These are phyloP conservation scores for Secale cereale DNA, from an alignment of 176 grass and related monocot species.

Conservation along the genomic window DNA sequence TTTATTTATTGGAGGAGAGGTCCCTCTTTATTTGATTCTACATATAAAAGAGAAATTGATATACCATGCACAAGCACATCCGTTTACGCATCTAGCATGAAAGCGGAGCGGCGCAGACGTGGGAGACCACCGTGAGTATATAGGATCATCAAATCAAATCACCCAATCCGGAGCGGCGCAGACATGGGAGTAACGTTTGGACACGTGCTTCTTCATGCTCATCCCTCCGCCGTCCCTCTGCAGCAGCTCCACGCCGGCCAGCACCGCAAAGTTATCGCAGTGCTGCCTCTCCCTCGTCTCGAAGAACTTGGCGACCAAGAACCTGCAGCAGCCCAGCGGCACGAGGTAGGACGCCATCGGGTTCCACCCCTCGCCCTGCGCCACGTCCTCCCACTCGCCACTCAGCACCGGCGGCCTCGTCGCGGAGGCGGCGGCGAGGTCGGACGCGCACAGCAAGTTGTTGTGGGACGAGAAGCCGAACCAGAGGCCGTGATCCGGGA, in stretches of 20 bases:
- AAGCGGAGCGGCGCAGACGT: neutral
- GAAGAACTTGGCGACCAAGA: neutral
- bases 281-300: neutral
- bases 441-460: neutral
- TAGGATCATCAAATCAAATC: neutral
- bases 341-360: neutral
- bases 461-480: neutral
- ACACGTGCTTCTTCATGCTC: neutral
- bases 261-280: neutral
- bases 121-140: too few species aligned
- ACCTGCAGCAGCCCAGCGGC: neutral
- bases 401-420: neutral
- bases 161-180: neutral
- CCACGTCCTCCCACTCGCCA: neutral
- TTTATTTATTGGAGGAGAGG: too few species aligned
- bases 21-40: too few species aligned
- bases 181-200: neutral
- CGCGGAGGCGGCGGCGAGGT: neutral
- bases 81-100: too few species aligned
- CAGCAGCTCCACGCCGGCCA: neutral
- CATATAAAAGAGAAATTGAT: too few species aligned
- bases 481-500: neutral
- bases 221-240: neutral
- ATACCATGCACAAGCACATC: too few species aligned
- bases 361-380: neutral